Conservation (phyloP, 1,139 yeast species). For the Geotrichum reessii region DNA sequence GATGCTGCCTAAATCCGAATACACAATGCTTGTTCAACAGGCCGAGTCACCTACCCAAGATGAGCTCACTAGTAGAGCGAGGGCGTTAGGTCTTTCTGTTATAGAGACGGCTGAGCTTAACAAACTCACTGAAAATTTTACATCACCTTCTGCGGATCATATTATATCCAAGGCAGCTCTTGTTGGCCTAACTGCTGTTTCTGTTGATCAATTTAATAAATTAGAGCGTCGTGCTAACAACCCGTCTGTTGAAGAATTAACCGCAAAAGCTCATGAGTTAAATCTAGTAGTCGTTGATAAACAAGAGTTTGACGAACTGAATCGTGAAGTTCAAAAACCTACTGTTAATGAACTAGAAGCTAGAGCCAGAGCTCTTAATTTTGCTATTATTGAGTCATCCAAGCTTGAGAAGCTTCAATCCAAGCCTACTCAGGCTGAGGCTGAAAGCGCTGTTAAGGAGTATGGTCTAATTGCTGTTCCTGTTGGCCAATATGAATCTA, state of each 20-base stretch:
- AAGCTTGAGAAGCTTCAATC: slow-evolving; percentile 22
- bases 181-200: slow-evolving; percentile 39
- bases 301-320: slow-evolving; percentile 17
- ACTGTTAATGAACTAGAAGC: slow-evolving; percentile 34
- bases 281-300: slow-evolving; percentile 11
- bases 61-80: slow-evolving; percentile 25
- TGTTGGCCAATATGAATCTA: slow-evolving; percentile 29
- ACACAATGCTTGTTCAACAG: slow-evolving; percentile 10
- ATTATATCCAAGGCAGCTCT: slow-evolving; percentile 18
- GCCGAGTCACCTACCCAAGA: slow-evolving; percentile 15
- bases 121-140: slow-evolving; percentile 10
- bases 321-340: slow-evolving; percentile 24
- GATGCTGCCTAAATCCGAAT: slow-evolving; percentile 12
- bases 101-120: slow-evolving; percentile 32
- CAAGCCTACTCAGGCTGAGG: slow-evolving; percentile 19
- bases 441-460: slow-evolving; percentile 12
- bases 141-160: slow-evolving; percentile 4
- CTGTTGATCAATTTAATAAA: slow-evolving; percentile 27
- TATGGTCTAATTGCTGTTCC: slow-evolving; percentile 19
- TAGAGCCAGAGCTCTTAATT: slow-evolving; percentile 38
- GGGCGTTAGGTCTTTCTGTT: slow-evolving; percentile 27
- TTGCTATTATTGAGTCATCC: slow-evolving; percentile 16
- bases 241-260: slow-evolving; percentile 12
- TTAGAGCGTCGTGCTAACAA: slow-evolving; percentile 11
- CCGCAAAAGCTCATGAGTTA: slow-evolving; percentile 7